Base-by-base conservation (phyloP, 2,329 filamentous ascomycete species). In the Dactylellina parvicollis region DNA sequence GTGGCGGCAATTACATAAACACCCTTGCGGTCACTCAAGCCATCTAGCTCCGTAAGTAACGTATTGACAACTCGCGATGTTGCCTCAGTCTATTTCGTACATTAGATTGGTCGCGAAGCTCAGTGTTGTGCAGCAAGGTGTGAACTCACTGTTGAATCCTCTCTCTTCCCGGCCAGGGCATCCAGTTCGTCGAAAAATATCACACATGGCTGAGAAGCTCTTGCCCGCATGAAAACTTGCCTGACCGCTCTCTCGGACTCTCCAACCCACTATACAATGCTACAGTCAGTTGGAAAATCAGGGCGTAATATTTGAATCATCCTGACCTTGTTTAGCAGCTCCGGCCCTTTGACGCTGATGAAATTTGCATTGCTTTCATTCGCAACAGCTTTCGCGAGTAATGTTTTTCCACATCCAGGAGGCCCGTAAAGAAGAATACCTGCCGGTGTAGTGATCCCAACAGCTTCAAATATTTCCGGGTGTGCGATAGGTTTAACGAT, bases 131-230 rank as follows among this genome's bases (percentile, higher is more conserved):
- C 26, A 16, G 14, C 22, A 32, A 54, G 4, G 26, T 32, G 14
- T 30, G n/a, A 22, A 62, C 70, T 47, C 50, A 76, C 70, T 10
- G 67, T 69, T 14, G 82, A 80, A 62, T 90, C 90, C 78, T 94
- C 92, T 61, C 95, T 88, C 56, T 89, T 89, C 0, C 94, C 93
- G 0, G 95, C 93, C 1, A 99, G 84, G 0, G 95, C 94, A 81
- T 99, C 95, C 57, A 99, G 86, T 82, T 99, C 95, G 80, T 99
- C 95, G 79, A 99, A 98, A 86, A 99, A 98, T 69, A 99, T 89
- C 61, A 99, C 92, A 79, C 94, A 98, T 0, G 95, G 95, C 0
- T 92, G 86, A 5, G 90, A 94, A 0, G 90, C 90, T 56, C 93
- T 87, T 0, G 95, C 95, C 14, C 94, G 89, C 75, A 89, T 87